These are phyloP conservation scores for Clavispora vitiphila DNA, from an alignment of 805 yeast genomes.

Conservation along the genomic window DNA sequence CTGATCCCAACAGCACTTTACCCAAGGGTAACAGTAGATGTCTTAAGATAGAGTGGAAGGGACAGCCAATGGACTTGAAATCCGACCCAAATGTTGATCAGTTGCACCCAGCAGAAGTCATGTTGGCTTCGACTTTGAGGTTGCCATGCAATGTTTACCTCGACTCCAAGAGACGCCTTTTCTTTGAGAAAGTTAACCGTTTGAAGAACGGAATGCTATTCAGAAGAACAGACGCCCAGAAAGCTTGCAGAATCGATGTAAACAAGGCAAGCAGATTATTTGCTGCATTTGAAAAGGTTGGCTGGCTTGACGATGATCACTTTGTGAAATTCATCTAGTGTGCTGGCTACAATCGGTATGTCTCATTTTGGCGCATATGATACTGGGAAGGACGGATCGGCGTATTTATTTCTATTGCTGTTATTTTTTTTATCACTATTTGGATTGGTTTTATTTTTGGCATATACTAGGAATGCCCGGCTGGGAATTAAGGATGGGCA, in stretches of 20 bases:
- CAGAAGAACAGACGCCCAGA: constrained; percentile 96
- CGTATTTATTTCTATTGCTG: not conserved
- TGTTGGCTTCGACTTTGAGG: constrained; percentile 81
- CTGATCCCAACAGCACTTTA: constrained; percentile 51
- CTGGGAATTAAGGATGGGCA: not conserved
- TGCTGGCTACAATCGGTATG: not conserved
- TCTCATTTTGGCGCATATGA: not conserved
- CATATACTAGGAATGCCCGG: not conserved
- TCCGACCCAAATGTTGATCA: constrained; percentile 66
- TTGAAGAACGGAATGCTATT: constrained; percentile 67
- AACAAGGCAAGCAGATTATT: constrained; percentile 89
- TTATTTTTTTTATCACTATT: not conserved
- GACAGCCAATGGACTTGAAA: constrained; percentile 90
- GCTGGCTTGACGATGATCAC: constrained; percentile 80
- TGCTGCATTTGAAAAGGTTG: constrained; percentile 87
- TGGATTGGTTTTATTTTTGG: not conserved
- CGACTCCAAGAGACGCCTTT: constrained; percentile 64
- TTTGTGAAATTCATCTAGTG: constrained; percentile 32
- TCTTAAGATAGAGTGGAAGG: constrained; percentile 94
- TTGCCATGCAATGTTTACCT: constrained; percentile 82
- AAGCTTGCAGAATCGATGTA: constrained; percentile 95
- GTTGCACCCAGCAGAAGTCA: constrained; percentile 88
- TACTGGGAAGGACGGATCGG: not conserved
- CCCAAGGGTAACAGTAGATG: constrained; percentile 64
- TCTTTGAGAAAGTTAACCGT: constrained; percentile 82